Evolutionary conservation across 441 rosid species (phyloP), one percentile per base, ranked within the genome.

Genomic region (Erodium moschatum): DNA sequence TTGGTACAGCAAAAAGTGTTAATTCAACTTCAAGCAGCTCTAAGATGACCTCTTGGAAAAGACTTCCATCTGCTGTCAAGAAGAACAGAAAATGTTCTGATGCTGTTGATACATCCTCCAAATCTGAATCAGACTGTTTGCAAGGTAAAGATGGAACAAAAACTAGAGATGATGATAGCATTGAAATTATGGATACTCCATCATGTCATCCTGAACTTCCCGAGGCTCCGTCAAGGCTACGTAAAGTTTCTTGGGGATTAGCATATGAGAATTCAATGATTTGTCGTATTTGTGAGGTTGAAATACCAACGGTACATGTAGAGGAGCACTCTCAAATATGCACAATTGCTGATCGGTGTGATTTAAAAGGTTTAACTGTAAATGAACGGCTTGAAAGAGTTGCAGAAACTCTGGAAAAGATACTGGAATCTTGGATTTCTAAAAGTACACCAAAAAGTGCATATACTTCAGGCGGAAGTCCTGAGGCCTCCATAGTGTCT

Each of bases 261-360:
- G 69, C 94, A 18, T 94, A 83, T 72, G 99, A 87, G 67, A 86
- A 87, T 82, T 83, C 87, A 12, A 95, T 95, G 98, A 92, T 95
- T 71, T 95, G 99, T 35, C 91, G 99, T 33, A 95, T 92, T 64
- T 95, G 99, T 81, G 99, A 95, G 86, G 98, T 92, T 44, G 97
- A 95, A 78, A 95, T 95, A 84, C 99, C 99, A 19, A 87, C 89
- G 52, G 96, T 92, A 61, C 99, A 92, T 72, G 99, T 95, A 46
- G 97, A 92, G 82, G 98, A 90, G 77, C 99, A 92, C 82, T 95
- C 99, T 81, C 80, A 82, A 24, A 90, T 95, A 73, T 95, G 98
- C 74, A 90, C 97, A 8, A 87, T 92, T 69, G 95, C 92, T 74
- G 98, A 95, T 73, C 86, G 99, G 77, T 95, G 99, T 78, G 98